A percentile compares a stretch with the other conserved stretches of the same genome.
These are phyloP conservation scores for Amoebophrya sp. DNA, from an alignment of 169 alveolate genomes.

Conservation along the genomic window DNA sequence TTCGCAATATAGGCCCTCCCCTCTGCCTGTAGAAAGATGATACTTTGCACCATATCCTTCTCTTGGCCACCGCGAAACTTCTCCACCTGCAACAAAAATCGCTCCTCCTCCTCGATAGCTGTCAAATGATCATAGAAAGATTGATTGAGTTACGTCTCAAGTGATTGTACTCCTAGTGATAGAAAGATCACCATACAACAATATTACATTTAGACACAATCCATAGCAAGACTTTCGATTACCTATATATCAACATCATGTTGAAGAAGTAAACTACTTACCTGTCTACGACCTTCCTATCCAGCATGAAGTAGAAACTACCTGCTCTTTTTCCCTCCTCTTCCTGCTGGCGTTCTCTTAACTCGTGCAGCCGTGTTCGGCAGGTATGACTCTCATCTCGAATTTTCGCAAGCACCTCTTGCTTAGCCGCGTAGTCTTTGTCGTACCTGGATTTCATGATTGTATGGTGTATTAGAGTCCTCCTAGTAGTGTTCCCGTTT, in stretches of 20 bases:
- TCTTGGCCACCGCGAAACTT: neutral
- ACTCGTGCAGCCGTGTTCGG: neutral
- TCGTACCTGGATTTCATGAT: neutral
- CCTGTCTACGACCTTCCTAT: too few species aligned
- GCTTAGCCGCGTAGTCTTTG: neutral
- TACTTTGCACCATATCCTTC: neutral
- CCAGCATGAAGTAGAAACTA: too few species aligned
- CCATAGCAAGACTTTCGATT: too few species aligned
- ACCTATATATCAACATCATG: too few species aligned
- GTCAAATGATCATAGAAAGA: too few species aligned
- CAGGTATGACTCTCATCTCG: neutral
- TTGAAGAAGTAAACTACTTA: too few species aligned
- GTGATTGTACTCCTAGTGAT: too few species aligned
- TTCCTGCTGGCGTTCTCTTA: neutral
- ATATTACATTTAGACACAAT: too few species aligned
- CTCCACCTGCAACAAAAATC: neutral
- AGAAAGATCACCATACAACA: too few species aligned
- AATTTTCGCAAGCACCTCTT: neutral
- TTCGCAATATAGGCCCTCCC: neutral
- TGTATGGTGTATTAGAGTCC: too few species aligned
- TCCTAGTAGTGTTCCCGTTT: too few species aligned
- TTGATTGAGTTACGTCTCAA: too few species aligned
- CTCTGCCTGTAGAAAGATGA: neutral
- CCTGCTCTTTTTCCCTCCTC: neutral
- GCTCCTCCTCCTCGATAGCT: conserved; percentile 5